Evolutionary conservation across 495 filamentous ascomycete species (phyloP).

Genomic region (Collariella sp.): DNA sequence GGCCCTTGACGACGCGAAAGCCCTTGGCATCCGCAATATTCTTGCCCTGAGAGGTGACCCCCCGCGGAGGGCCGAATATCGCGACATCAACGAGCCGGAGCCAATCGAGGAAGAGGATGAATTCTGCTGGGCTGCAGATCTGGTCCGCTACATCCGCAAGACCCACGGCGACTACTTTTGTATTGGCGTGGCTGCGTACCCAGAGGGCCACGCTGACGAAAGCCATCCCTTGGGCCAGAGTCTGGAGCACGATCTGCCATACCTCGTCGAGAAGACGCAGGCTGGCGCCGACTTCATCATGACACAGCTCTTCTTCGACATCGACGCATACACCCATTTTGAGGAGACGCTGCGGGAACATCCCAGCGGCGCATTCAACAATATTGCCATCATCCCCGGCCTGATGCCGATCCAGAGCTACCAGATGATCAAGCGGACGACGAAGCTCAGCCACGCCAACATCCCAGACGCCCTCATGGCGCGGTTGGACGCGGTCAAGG

Average conservation of each 20-base stretch:
- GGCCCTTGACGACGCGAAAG: conserved; percentile 84
- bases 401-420: conserved; percentile 97
- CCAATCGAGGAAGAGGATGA: conserved; percentile 52
- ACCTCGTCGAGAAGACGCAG: conserved; percentile 79
- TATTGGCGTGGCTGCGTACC: conserved; percentile 88
- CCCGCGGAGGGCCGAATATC: conserved; percentile 80
- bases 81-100: conserved; percentile 45
- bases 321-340: conserved; percentile 68
- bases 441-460: conserved; percentile 87
- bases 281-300: conserved; percentile 97
- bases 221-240: conserved; percentile 70
- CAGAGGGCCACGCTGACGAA: conserved; percentile 93
- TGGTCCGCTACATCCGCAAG: conserved; percentile 81
- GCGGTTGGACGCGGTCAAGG: conserved; percentile 68
- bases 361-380: conserved; percentile 76
- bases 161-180: conserved; percentile 93
- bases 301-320: conserved; percentile 97
- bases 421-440: conserved; percentile 85
- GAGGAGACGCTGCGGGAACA: conserved; percentile 72
- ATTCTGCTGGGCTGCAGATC: conserved; percentile 82
- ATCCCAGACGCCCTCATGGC: conserved; percentile 62
- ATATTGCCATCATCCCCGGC: conserved; percentile 85
- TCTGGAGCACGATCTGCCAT: conserved; percentile 72
- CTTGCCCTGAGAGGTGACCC: conserved; percentile 91
- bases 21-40: conserved; percentile 88